phyloP scores from a whole-genome alignment of 768 basidiomycete species.

The Cubamyces sp. region DNA sequence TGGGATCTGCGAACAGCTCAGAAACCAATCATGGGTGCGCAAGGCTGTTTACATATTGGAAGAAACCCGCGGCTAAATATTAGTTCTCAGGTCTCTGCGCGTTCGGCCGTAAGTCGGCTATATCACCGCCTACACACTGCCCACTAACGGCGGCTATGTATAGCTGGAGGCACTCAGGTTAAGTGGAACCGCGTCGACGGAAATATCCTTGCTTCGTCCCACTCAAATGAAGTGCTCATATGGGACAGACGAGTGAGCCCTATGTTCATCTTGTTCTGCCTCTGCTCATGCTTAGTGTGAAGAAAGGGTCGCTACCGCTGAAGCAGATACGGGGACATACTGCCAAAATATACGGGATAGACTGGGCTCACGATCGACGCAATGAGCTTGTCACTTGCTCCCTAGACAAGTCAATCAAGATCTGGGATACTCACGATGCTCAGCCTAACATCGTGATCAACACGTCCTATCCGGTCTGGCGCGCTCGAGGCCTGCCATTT shows the following conservation, averaged over 20 bases:
- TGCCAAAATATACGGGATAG: conserved; percentile 97
- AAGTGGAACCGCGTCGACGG: conserved; percentile 94
- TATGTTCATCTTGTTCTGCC: not conserved
- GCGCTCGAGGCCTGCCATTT: conserved; percentile 91
- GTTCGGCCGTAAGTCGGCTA: conserved; percentile 51
- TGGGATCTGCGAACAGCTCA: conserved; percentile 75
- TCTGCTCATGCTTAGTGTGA: not conserved
- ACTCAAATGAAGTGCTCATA: conserved; percentile 82
- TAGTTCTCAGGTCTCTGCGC: conserved; percentile 52
- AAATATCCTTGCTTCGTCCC: conserved; percentile 87
- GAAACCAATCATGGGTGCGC: conserved; percentile 70
- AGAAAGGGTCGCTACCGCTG: conserved; percentile 90
- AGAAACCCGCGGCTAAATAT: not conserved
- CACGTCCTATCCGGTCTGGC: conserved; percentile 92
- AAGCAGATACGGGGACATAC: conserved; percentile 77
- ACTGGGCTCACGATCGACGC: conserved; percentile 82
- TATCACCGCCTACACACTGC: not conserved
- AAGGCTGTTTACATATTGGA: not conserved
- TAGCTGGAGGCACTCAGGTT: conserved; percentile 90
- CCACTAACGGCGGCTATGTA: conserved; percentile 1
- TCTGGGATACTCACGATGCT: conserved; percentile 65
- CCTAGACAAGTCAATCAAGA: conserved; percentile 90
- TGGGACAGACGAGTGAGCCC: conserved; percentile 89
- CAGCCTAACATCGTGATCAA: conserved; percentile 44
- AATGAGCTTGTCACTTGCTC: conserved; percentile 93